Base-by-base conservation (phyloP, 257 asterid species). In the Agastache rugosa region DNA sequence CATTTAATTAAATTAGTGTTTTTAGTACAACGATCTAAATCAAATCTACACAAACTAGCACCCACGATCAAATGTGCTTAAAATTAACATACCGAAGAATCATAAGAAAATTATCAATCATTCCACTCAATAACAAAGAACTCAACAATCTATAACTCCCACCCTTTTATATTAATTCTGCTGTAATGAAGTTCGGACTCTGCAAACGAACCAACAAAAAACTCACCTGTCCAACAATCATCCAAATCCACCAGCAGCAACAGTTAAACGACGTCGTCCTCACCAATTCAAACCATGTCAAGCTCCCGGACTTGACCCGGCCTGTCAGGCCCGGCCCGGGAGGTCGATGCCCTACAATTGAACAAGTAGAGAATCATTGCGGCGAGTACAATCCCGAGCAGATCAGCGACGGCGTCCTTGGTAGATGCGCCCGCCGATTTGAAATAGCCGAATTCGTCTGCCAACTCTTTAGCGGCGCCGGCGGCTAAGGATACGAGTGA, bases 391-490 rank as follows among this genome's bases (percentile, higher is more conserved):
- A 88, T 83, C 11, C 96, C 97, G 60, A 84, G 7, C 50, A 88
- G 34, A 76, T 91, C 96, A 23, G 92, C 87, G 4, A 81, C 87
- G 20, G 86, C 89, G 76, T 93, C 98, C 80, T 90, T 91, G 48
- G 77, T 15, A n/a, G 97, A 93, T 1, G 91, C 97, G 5, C 97
- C 96, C 56, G 96, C 84, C 58, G 97, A 91, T 51, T 74, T 77
- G 78, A 91, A 89, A 77, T 75, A 86, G 0, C 98, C 98, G 7
- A 93, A 48, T 71, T 93, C 94, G 73, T 93, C 98, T 58, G 91
- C 96, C 51, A 85, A 75, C 83, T 93, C 98, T 78, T 93, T 93
- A 53, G 88, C 93, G 64, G 86, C 92, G 63, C 96, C 97, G 71
- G 86, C 85, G 31, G 82, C 60, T 1, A 90, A 85, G 8, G 97